A percentile compares a stretch with the other conserved stretches of the same genome.
Evolutionary conservation across 768 basidiomycete genomes (phyloP).

Genomic region (Calocybe indica): DNA sequence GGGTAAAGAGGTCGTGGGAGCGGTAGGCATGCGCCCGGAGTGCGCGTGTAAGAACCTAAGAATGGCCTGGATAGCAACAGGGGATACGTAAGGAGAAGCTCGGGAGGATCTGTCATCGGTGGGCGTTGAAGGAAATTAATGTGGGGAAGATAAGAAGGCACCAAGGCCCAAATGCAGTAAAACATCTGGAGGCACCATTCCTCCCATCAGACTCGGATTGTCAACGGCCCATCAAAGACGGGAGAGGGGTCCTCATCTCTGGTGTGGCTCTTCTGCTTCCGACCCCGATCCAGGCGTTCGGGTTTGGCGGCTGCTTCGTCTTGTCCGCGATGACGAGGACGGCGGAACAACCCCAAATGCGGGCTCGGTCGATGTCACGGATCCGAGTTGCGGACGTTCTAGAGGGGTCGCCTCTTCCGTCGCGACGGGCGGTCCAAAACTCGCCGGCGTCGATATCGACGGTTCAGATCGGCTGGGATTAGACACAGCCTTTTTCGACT

Average conservation of each 20-base stretch:
- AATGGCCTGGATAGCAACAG: constrained; percentile 45
- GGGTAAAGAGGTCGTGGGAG: constrained; percentile 40
- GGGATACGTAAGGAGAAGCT: constrained; percentile 37
- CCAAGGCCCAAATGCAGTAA: constrained; percentile 14
- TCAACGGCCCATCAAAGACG: too few relatives aligned
- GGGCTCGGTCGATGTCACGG: constrained; percentile 16
- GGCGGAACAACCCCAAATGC: not conserved
- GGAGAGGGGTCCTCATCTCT: too few relatives aligned
- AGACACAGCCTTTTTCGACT: constrained; percentile 30
- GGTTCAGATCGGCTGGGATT: constrained; percentile 11
- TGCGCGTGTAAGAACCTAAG: constrained; percentile 37
- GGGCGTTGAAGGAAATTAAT: constrained; percentile 30
- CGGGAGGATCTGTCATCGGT: constrained; percentile 35
- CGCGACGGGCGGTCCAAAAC: constrained; percentile 9
- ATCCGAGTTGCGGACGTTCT: not conserved
- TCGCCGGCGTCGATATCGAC: constrained; percentile 8
- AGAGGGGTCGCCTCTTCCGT: constrained; percentile 4
- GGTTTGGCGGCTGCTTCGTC: constrained; percentile 8
- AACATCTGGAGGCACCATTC: not conserved
- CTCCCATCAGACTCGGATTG: not conserved
- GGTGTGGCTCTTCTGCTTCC: constrained; percentile 22
- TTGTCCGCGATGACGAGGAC: constrained; percentile 9
- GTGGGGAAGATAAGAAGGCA: constrained; percentile 32
- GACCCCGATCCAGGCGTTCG: constrained; percentile 23
- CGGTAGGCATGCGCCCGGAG: constrained; percentile 43